Evolutionary conservation across 2,329 filamentous ascomycete genomes (phyloP), one percentile per base, ranked within the genome.

Genomic region (Fusarium vanettenii): DNA sequence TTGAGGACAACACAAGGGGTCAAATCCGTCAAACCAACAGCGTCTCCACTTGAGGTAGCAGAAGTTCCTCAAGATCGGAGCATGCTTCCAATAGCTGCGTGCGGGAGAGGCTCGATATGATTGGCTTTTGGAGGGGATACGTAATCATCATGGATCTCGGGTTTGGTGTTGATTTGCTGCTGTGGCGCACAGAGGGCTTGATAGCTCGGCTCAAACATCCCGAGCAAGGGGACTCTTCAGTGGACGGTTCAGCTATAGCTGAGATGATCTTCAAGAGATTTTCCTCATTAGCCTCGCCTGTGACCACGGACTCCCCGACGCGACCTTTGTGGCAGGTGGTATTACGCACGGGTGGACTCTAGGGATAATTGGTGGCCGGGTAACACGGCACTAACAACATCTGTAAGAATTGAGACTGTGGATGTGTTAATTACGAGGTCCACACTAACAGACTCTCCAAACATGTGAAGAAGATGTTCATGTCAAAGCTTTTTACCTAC

Each of bases 181-280:
- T 31, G 56, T 68, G 65, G 61, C 65, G 27, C 65, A 67, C 25
- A 18, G 18, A n/a, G 11, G 22, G 39, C 37, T 33, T 56, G 48
- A 22, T 37, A 39, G 50, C 57, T 52, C 75, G 75, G 75, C 67
- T 64, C 48, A 67, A 60, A 72, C 64, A 31, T 77, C 75, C 75
- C 75, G 8, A 25, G 56, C 63, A 55, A 55, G 52, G 43, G 43
- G 31, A 37, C 66, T 7, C 5, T 16, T 56, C 64, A 37, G 69
- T 63, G 39, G 52, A 60, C 59, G 5, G 41, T n/a, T 11, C 60
- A 59, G 60, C 60, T 41, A 8, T 7, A 11, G 20, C n/a, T 22
- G 20, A 37, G n/a, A 37, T 20, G n/a, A 41, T 27, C 35, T 18
- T 60, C 57, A 20, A 27, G 18, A 7, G 10, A 43, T 29, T 60